Evolutionary conservation across 2,329 filamentous ascomycete genomes (phyloP), one percentile per base, ranked within the genome.

Genomic region (Seiridium cupressi): DNA sequence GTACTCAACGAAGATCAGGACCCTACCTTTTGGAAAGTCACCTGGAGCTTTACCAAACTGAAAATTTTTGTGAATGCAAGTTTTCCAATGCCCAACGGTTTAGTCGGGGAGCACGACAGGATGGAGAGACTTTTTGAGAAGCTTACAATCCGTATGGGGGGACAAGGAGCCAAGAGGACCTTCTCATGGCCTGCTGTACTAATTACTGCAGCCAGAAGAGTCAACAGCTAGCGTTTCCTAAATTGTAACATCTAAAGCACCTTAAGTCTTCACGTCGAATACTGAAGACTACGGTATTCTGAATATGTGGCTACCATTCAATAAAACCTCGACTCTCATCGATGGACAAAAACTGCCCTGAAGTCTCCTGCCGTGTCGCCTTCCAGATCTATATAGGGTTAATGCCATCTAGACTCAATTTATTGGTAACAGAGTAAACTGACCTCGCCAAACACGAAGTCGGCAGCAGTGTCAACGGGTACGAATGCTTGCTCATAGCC

Each of bases 361-460:
- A 63, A 13, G 58, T 63, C 32, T 61, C 47, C 56, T 65, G 56
- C 4, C 56, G 38, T 9, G 62, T 63, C 13, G 58, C 60, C 18
- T 59, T 61, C 10, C 55, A 13, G 34, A 63, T 65, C 58, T 65
- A 32, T 40, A 4, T 44, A 31, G 13, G 6, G 44, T 44, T 38
- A 38, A 36, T 38, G 57, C 51, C 42, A 59, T 42, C 34, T 48
- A 13, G n/a, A 48, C 42, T 8, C 32, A 6, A 55, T 42, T 34
- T 11, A 49, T 49, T 9, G 4, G 18, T 9, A 34, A 42, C 38
- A 7, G 38, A 13, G 38, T 42, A 32, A 40, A 58, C 60, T 55
- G 35, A 63, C 62, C 58, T 63, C 57, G 51, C 49, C 42, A 40
- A 62, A 55, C 9, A 61, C 49, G 10, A 62, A 65, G 51, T 65